Percentiles rank a stretch among this genome's conserved stretches.
These are phyloP conservation scores for Hanseniaspora singularis DNA, from an alignment of 805 yeast species.

Conservation along the genomic window DNA sequence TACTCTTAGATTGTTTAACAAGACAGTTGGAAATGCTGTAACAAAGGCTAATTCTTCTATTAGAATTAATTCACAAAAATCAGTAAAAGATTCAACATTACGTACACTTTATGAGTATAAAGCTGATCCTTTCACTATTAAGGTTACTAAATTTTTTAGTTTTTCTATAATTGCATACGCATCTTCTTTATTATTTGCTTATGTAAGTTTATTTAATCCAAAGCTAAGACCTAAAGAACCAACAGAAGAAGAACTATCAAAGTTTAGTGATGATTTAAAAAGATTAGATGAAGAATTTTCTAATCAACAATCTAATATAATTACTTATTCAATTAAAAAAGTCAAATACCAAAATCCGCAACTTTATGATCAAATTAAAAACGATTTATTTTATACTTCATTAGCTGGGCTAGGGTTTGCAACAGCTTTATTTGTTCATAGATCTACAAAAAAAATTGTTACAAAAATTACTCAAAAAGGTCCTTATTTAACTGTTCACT, in stretches of 20 bases:
- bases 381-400: not conserved
- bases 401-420: not conserved
- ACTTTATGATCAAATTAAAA: not conserved
- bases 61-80: not conserved
- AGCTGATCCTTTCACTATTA: slow-evolving; percentile 1
- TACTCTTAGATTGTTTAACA: not conserved
- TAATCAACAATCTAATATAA: not conserved
- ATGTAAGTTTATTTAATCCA: not conserved
- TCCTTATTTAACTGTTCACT: not conserved
- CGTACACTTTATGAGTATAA: not conserved
- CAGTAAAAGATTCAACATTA: not conserved
- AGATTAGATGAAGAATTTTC: not conserved
- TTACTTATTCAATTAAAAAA: not conserved
- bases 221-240: not conserved
- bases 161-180: not conserved
- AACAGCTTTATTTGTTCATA: not conserved
- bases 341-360: not conserved
- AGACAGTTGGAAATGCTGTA: not conserved
- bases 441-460: slow-evolving; percentile 1
- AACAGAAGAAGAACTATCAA: not conserved
- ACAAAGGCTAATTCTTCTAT: not conserved
- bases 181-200: not conserved
- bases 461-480: not conserved
- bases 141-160: not conserved
- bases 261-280: not conserved